These are phyloP conservation scores for Fusarium caatingaense DNA, from an alignment of 2,329 filamentous ascomycete species.

Conservation along the genomic window DNA sequence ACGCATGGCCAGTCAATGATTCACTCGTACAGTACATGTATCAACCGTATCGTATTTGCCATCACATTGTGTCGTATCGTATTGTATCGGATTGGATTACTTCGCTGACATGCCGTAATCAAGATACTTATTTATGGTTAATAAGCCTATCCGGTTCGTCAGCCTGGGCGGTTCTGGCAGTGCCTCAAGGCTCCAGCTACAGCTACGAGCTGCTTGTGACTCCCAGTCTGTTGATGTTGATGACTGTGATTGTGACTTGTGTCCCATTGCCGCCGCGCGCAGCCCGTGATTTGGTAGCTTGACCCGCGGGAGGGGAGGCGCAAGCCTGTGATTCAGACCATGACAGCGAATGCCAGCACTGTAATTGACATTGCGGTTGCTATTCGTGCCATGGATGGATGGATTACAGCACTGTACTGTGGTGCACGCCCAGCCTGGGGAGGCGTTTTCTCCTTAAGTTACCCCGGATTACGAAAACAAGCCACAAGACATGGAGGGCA, in stretches of 20 bases:
- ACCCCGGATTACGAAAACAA: slow-evolving; percentile 36
- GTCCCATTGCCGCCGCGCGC: slow-evolving; percentile 27
- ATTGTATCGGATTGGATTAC: slow-evolving; percentile 15
- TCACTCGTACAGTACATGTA: slow-evolving; percentile 22
- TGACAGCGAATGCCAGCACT: slow-evolving; percentile 25
- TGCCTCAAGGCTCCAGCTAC: neutral
- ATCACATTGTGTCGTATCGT: slow-evolving; percentile 10
- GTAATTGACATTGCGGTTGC: slow-evolving; percentile 23
- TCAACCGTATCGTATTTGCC: slow-evolving; percentile 3
- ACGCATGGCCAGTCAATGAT: slow-evolving; percentile 18
- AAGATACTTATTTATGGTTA: slow-evolving; percentile 12
- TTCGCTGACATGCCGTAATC: slow-evolving; percentile 35
- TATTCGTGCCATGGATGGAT: slow-evolving; percentile 8
- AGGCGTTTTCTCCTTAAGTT: slow-evolving; percentile 23
- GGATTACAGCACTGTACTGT: neutral
- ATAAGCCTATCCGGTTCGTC: slow-evolving; percentile 18
- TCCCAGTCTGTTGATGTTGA: slow-evolving; percentile 12
- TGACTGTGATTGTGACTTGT: slow-evolving; percentile 38
- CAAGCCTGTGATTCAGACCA: slow-evolving; percentile 28
- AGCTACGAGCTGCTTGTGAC: slow-evolving; percentile 25
- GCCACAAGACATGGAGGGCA: slow-evolving; percentile 10
- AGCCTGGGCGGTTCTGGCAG: slow-evolving; percentile 26
- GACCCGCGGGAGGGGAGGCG: slow-evolving; percentile 19
- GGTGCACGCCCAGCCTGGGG: slow-evolving; percentile 7
- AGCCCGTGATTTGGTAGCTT: slow-evolving; percentile 32